phyloP scores from a whole-genome alignment of 176 grass and related monocot species.

The Aegilops longissima region DNA sequence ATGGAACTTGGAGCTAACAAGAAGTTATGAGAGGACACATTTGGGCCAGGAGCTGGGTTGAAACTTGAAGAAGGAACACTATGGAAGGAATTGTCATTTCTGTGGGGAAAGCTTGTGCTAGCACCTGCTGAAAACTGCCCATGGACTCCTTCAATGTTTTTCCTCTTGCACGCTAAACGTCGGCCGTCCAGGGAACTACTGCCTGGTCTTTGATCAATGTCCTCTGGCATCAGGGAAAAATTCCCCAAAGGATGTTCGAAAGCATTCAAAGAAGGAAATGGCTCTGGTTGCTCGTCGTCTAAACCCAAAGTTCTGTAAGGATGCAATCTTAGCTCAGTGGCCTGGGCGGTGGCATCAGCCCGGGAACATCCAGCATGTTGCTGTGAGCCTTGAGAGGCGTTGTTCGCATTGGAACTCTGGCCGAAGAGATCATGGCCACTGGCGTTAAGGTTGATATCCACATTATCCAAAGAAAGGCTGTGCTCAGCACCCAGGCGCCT shows the following conservation, averaged over 20 bases:
- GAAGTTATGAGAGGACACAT: slow-evolving; percentile 34
- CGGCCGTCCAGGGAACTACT: slow-evolving; percentile 63
- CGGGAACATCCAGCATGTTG: slow-evolving; percentile 19
- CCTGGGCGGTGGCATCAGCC: slow-evolving; percentile 26
- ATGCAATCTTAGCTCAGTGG: slow-evolving; percentile 42
- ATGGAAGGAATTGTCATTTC: slow-evolving; percentile 42
- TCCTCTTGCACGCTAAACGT: slow-evolving; percentile 71
- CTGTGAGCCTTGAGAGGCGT: slow-evolving; percentile 23
- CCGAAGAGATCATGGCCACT: slow-evolving; percentile 24
- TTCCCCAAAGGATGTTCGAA: slow-evolving; percentile 42
- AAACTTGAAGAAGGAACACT: slow-evolving; percentile 48
- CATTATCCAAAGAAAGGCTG: slow-evolving; percentile 42
- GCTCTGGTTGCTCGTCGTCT: slow-evolving; percentile 41
- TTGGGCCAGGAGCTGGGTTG: slow-evolving; percentile 36
- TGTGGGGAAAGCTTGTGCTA: slow-evolving; percentile 50
- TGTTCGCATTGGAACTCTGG: slow-evolving; percentile 45
- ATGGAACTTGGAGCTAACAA: slow-evolving; percentile 36
- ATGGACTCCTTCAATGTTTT: slow-evolving; percentile 61
- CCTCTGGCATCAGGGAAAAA: slow-evolving; percentile 45
- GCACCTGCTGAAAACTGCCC: slow-evolving; percentile 52
- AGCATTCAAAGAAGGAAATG: slow-evolving; percentile 41
- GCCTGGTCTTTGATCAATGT: slow-evolving; percentile 49
- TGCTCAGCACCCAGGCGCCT: slow-evolving; percentile 37
- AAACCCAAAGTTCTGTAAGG: slow-evolving; percentile 44
- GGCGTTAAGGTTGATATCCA: slow-evolving; percentile 41